phyloP scores from a whole-genome alignment of 2,329 filamentous ascomycete genomes.

The Stylonectria norvegica region DNA sequence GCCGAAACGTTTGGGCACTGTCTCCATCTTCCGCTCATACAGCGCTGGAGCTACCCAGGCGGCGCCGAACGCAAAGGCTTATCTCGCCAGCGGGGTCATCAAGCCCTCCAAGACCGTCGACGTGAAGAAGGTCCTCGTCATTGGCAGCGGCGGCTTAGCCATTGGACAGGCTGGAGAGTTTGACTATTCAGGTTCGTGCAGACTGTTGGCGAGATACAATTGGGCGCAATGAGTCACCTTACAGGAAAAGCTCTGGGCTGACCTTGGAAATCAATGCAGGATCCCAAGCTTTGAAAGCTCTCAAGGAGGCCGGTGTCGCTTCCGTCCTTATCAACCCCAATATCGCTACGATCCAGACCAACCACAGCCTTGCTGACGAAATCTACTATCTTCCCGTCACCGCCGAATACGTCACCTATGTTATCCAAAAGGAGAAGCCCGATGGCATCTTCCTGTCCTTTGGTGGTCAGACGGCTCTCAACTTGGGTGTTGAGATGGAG shows the following conservation, averaged over 20 bases:
- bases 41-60: conserved; percentile 54
- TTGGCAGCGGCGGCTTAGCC: conserved; percentile 89
- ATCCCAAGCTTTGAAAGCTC: conserved; percentile 91
- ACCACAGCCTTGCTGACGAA: conserved; percentile 92
- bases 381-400: conserved; percentile 98
- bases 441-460: conserved; percentile 98
- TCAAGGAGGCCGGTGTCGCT: conserved; percentile 89
- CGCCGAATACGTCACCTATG: conserved; percentile 94
- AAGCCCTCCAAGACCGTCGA: conserved; percentile 76
- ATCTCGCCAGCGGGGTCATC: conserved; percentile 83
- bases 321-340: conserved; percentile 97
- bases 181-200: conserved; percentile 85
- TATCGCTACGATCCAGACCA: conserved; percentile 97
- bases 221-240: conserved; percentile 16
- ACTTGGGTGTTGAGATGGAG: conserved; percentile 96
- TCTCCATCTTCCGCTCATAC: conserved; percentile 42
- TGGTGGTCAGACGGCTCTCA: conserved; percentile 94
- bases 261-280: conserved; percentile 49
- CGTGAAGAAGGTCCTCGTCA: conserved; percentile 95
- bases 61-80: conserved; percentile 79
- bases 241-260: conserved; percentile 15
- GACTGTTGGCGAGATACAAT: conserved; percentile 1
- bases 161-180: conserved; percentile 99
- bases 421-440: conserved; percentile 92
- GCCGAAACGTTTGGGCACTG: conserved; percentile 47